A percentile compares a stretch with the other conserved stretches of the same genome.
Conservation (phyloP, 768 basidiomycete genomes). For the Termitomyces sp. region DNA sequence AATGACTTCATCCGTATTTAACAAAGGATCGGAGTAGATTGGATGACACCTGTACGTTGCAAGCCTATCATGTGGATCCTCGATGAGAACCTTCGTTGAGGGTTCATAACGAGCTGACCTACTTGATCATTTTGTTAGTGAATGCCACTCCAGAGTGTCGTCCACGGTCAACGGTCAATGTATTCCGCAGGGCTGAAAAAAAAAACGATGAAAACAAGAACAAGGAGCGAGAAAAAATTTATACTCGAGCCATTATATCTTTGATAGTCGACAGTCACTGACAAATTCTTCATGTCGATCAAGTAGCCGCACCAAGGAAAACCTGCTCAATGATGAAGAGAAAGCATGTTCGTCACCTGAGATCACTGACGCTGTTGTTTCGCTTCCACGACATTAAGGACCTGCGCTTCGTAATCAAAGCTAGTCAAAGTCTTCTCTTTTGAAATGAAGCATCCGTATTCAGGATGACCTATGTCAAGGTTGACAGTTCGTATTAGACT, state of each 20-base stretch:
- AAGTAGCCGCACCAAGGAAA: conserved; percentile 94
- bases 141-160: conserved; percentile 64
- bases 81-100: background rate
- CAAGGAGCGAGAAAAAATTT: conserved; percentile 11
- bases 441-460: conserved; percentile 91
- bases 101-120: conserved; percentile 16
- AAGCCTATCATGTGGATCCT: conserved; percentile 35
- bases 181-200: conserved; percentile 44
- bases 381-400: conserved; percentile 48
- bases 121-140: conserved; percentile 72
- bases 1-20: conserved; percentile 60
- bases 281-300: conserved; percentile 72
- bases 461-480: conserved; percentile 64
- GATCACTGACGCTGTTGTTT: conserved; percentile 32
- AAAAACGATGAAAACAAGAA: background rate
- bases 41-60: conserved; percentile 72
- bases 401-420: conserved; percentile 59
- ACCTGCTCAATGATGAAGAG: conserved; percentile 30
- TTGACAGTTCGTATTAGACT: background rate
- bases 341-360: background rate
- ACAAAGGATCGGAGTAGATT: conserved; percentile 68
- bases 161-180: conserved; percentile 66
- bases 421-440: conserved; percentile 86
- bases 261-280: conserved; percentile 73
- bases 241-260: conserved; percentile 60